Conservation (phyloP, 2,329 filamentous ascomycete species). For the Rhexocercosporidium sp. region DNA sequence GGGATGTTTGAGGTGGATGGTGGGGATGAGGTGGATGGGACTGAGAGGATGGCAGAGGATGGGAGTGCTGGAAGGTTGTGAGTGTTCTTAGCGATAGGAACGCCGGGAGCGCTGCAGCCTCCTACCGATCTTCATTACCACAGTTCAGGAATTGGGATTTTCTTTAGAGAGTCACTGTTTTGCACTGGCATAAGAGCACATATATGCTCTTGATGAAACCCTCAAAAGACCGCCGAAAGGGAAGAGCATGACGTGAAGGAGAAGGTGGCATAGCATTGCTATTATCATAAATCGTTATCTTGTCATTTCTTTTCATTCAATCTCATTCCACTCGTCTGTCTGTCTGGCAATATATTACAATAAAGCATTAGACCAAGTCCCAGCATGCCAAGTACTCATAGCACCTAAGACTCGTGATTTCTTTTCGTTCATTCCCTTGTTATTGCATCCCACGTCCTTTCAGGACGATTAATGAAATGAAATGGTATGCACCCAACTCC, state of each 20-base stretch:
- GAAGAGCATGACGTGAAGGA: too few relatives aligned
- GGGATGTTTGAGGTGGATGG: neutral
- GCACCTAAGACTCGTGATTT: neutral
- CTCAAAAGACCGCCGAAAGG: too few relatives aligned
- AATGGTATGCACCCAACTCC: neutral
- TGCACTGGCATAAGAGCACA: too few relatives aligned
- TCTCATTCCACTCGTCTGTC: neutral
- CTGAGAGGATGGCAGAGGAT: neutral
- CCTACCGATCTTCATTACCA: too few relatives aligned
- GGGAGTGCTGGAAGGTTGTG: neutral
- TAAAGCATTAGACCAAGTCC: slow-evolving; percentile 23
- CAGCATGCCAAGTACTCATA: neutral
- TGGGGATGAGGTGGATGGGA: neutral
- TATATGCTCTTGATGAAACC: too few relatives aligned
- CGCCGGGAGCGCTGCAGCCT: too few relatives aligned
- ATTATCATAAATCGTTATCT: too few relatives aligned
- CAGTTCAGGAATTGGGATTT: too few relatives aligned
- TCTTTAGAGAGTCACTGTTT: too few relatives aligned
- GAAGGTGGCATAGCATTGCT: neutral
- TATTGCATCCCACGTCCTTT: neutral
- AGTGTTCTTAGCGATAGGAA: too few relatives aligned
- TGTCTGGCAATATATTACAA: slow-evolving; percentile 27
- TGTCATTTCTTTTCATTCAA: neutral
- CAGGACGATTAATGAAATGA: neutral
- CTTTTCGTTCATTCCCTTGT: neutral